Evolutionary conservation across 495 filamentous ascomycete species (phyloP).

Genomic region (Diplogelasinospora grovesii): DNA sequence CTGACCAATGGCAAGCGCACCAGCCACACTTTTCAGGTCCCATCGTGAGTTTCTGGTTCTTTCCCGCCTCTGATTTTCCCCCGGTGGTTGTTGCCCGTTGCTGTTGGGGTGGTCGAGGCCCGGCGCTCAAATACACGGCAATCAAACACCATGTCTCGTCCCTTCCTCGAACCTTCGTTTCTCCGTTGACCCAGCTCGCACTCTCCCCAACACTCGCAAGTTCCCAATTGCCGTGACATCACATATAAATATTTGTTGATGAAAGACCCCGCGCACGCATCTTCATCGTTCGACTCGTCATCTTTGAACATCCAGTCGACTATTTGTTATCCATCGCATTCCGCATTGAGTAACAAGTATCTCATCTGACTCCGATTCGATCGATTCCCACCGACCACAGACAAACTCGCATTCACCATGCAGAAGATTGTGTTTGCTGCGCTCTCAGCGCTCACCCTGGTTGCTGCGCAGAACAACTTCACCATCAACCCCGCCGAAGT

Average conservation of each 20-base stretch:
- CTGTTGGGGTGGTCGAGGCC: constrained; percentile 9
- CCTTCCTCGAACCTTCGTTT: constrained; percentile 20
- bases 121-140: constrained; percentile 18
- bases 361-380: not conserved
- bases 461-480: constrained; percentile 26
- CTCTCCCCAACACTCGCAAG: constrained; percentile 2
- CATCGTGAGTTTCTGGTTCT: constrained; percentile 15
- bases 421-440: constrained; percentile 21
- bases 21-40: constrained; percentile 14
- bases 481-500: constrained; percentile 23
- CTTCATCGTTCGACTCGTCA: not conserved
- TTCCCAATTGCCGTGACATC: not conserved
- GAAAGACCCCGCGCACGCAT: not conserved
- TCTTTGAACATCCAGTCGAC: not conserved
- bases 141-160: constrained; percentile 21
- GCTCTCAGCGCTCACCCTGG: constrained; percentile 24
- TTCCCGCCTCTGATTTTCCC: constrained; percentile 19
- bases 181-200: constrained; percentile 6
- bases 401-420: constrained; percentile 18
- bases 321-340: not conserved
- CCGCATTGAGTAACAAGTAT: constrained; percentile 2
- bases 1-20: constrained; percentile 17
- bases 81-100: constrained; percentile 7
- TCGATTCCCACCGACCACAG: not conserved
- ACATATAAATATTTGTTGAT: constrained; percentile 3